A percentile compares a stretch with the other conserved stretches of the same genome.
phyloP scores from a whole-genome alignment of 2,329 filamentous ascomycete species.

The Apiospora hydei region DNA sequence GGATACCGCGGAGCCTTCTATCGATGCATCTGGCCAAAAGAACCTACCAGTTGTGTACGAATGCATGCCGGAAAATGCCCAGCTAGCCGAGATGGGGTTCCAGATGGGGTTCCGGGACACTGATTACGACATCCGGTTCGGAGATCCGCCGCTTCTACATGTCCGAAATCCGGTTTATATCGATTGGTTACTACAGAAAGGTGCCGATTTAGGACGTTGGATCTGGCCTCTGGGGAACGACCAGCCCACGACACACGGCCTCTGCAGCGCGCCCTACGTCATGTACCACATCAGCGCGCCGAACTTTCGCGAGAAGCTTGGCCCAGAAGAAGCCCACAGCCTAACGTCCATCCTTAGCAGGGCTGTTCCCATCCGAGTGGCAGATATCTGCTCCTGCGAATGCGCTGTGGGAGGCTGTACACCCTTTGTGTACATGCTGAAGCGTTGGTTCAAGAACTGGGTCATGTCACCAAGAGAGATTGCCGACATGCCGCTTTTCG shows the following conservation, averaged over 20 bases:
- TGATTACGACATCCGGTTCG: not conserved
- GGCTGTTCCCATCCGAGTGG: not conserved
- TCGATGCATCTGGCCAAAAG: too few relatives aligned
- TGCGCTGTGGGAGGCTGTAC: conserved; percentile 15
- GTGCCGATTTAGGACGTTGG: not conserved
- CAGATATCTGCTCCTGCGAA: not conserved
- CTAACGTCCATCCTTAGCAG: not conserved
- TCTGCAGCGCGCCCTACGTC: conserved; percentile 13
- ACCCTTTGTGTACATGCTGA: conserved; percentile 22
- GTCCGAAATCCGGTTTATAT: not conserved
- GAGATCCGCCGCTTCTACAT: not conserved
- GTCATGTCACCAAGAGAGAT: too few relatives aligned
- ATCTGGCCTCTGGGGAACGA: not conserved
- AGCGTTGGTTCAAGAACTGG: not conserved
- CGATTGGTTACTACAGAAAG: not conserved
- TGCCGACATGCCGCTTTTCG: not conserved
- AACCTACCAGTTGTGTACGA: not conserved
- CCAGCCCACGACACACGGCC: not conserved
- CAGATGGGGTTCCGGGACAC: not conserved
- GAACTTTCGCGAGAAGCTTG: too few relatives aligned
- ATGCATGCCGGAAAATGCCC: not conserved
- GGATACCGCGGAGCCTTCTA: too few relatives aligned
- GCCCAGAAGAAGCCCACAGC: not conserved
- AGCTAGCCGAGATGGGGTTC: not conserved
- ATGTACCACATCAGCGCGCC: not conserved